Conservation (phyloP, 176 grass and related monocot genomes). For the Cenchrus americanus region DNA sequence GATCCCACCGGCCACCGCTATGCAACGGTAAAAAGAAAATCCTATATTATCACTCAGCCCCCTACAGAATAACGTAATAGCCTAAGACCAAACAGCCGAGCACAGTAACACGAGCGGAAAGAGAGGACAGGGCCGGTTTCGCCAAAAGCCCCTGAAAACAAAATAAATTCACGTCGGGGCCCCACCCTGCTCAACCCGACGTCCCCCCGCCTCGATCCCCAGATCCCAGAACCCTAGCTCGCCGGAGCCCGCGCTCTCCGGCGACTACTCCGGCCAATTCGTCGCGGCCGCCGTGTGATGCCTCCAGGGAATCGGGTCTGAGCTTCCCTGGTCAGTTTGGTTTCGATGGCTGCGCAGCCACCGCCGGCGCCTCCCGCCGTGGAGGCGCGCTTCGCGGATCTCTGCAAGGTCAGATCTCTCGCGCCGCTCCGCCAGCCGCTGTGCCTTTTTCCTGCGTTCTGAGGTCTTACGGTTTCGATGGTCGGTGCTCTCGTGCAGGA, state of each 20-base stretch:
- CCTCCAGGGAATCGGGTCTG: not conserved
- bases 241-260: conserved; percentile 36
- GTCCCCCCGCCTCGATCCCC: conserved; percentile 19
- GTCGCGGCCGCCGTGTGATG: not conserved
- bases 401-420: conserved; percentile 72
- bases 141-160: not conserved
- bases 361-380: conserved; percentile 23
- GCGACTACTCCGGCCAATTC: conserved; percentile 13
- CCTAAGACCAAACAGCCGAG: not conserved
- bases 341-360: conserved; percentile 27
- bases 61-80: conserved; percentile 16
- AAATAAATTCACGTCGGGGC: conserved; percentile 18
- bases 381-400: conserved; percentile 58
- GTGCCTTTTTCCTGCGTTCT: not conserved
- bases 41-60: not conserved
- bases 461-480: not conserved
- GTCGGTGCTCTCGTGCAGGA: conserved; percentile 40
- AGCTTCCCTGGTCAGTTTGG: not conserved
- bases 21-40: conserved; percentile 14
- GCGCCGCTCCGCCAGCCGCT: not conserved
- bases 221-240: conserved; percentile 54
- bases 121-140: conserved; percentile 25
- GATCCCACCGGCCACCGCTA: not conserved
- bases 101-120: conserved; percentile 2
- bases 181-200: not conserved